Conservation (phyloP, 2,329 filamentous ascomycete genomes). For the Blastomyces gilchristii region DNA sequence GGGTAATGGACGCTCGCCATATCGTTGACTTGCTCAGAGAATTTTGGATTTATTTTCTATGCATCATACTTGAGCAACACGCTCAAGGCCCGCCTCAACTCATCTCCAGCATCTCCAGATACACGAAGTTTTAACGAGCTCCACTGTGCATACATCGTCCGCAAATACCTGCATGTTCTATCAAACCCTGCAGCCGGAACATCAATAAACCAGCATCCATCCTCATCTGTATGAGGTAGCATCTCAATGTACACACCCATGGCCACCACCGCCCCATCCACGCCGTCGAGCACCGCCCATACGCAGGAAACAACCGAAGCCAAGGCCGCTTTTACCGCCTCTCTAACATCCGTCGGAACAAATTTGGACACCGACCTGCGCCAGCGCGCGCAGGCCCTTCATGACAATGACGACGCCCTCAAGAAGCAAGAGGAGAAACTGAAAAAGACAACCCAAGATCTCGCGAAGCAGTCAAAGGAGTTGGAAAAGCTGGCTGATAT, state of each 20-base stretch:
- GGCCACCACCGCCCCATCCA: conserved; percentile 4
- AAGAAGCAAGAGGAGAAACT: conserved; percentile 47
- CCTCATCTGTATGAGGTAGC: no score
- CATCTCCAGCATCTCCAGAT: no score
- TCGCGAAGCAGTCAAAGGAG: conserved; percentile 45
- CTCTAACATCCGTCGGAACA: conserved; percentile 35
- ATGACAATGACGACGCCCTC: conserved; percentile 45
- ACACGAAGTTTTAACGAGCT: not conserved
- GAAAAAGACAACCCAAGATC: conserved; percentile 38
- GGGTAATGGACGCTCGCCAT: conserved; percentile 1
- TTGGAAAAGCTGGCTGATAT: conserved; percentile 46
- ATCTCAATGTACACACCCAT: conserved; percentile 6
- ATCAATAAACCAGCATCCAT: not conserved
- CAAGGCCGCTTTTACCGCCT: conserved; percentile 35
- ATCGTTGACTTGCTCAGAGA: not conserved
- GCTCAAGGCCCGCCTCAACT: no score
- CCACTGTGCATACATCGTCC: not conserved
- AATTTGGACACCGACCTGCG: conserved; percentile 45
- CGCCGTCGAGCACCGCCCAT: conserved; percentile 12
- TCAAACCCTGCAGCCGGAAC: not conserved
- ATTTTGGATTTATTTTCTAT: not conserved
- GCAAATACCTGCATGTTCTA: not conserved
- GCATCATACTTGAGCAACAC: not conserved
- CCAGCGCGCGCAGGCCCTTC: conserved; percentile 46
- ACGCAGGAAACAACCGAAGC: conserved; percentile 34